Percentiles rank a stretch among this genome's conserved stretches.
These are phyloP conservation scores for Sparassis latifolia DNA, from an alignment of 1,284 basidiomycete genomes.

Conservation along the genomic window DNA sequence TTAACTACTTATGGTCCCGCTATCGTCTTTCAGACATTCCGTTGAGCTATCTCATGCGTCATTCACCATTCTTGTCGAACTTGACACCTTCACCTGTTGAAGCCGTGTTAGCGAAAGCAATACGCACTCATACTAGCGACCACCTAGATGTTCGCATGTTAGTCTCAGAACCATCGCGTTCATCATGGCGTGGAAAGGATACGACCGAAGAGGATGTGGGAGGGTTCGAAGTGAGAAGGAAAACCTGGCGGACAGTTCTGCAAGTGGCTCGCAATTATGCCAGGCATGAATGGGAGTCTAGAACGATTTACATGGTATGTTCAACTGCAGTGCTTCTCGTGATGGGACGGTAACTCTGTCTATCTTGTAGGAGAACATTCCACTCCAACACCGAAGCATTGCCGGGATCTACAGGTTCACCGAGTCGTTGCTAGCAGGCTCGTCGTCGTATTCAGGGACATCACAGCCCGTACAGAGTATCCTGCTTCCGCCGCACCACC, in stretches of 20 bases:
- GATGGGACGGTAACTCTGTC: background rate
- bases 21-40: conserved; percentile 43
- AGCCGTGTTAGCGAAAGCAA: conserved; percentile 42
- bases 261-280: conserved; percentile 26
- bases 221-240: conserved; percentile 55
- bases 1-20: conserved; percentile 1
- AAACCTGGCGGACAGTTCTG: conserved; percentile 31
- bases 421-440: conserved; percentile 29
- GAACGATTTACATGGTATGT: conserved; percentile 59
- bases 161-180: conserved; percentile 35
- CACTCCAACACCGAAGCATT: conserved; percentile 41
- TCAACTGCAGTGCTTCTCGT: background rate
- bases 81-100: conserved; percentile 33
- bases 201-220: conserved; percentile 25
- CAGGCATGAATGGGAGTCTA: conserved; percentile 49
- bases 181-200: conserved; percentile 31
- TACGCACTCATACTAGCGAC: conserved; percentile 38
- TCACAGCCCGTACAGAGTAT: conserved; percentile 41
- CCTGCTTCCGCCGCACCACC: conserved; percentile 50
- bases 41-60: conserved; percentile 42
- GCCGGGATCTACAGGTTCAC: conserved; percentile 42
- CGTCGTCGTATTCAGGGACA: conserved; percentile 9
- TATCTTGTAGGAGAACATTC: conserved; percentile 59
- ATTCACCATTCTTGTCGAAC: conserved; percentile 28
- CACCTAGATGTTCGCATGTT: conserved; percentile 56